Evolutionary conservation across 176 grass and related monocot genomes (phyloP).

Genomic region (Cenchrus fungigraminus): DNA sequence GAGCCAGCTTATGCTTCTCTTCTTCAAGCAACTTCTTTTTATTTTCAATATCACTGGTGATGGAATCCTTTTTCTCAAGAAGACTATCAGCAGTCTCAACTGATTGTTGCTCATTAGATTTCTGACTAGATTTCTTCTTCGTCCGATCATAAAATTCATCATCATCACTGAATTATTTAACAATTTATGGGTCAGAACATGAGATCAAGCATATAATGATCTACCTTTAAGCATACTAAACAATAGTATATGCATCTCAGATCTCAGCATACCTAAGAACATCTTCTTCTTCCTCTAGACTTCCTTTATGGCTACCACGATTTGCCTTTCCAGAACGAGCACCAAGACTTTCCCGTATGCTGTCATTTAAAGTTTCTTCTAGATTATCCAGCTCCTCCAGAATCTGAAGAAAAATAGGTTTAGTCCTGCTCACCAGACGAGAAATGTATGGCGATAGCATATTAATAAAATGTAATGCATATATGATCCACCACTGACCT

Average conservation of each 20-base stretch:
- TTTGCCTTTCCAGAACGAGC: slow-evolving; percentile 70
- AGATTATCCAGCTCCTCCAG: slow-evolving; percentile 93
- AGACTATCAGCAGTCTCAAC: slow-evolving; percentile 96
- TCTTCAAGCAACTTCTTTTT: slow-evolving; percentile 80
- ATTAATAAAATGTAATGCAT: slow-evolving; percentile 28
- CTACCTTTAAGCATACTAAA: not conserved
- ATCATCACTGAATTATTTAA: slow-evolving; percentile 69
- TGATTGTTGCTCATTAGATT: slow-evolving; percentile 65
- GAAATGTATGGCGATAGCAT: slow-evolving; percentile 8
- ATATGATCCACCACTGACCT: slow-evolving; percentile 52
- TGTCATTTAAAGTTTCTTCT: slow-evolving; percentile 99
- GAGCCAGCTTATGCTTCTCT: slow-evolving; percentile 66
- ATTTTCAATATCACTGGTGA: slow-evolving; percentile 71
- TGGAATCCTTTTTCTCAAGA: slow-evolving; percentile 82
- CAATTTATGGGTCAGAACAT: slow-evolving; percentile 30
- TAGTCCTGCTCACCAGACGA: slow-evolving; percentile 4
- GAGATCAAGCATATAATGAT: slow-evolving; percentile 16
- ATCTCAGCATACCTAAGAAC: slow-evolving; percentile 58
- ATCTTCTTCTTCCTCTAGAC: slow-evolving; percentile 76
- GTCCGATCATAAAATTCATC: slow-evolving; percentile 99
- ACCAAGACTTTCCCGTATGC: slow-evolving; percentile 94
- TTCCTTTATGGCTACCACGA: slow-evolving; percentile 62
- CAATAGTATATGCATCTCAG: not conserved
- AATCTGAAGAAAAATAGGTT: slow-evolving; percentile 63
- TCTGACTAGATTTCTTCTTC: slow-evolving; percentile 66